A percentile compares a stretch with the other conserved stretches of the same genome.
These are phyloP conservation scores for Solanum peruvianum DNA, from an alignment of 257 asterid species.

Conservation along the genomic window DNA sequence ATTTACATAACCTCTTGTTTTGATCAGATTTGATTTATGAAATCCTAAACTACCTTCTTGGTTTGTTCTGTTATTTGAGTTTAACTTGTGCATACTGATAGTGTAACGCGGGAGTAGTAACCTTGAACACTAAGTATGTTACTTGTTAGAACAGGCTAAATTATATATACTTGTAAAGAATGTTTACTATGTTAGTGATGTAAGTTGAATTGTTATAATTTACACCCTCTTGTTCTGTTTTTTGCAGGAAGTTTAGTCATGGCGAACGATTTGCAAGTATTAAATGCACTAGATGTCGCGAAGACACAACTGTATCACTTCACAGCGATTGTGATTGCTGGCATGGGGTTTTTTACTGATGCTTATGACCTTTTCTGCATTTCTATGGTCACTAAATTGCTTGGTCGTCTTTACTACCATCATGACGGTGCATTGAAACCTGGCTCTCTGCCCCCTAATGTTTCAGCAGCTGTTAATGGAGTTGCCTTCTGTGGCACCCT, in stretches of 20 bases:
- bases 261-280: slow-evolving; percentile 25
- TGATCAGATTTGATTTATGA: not conserved
- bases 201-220: not conserved
- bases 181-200: not conserved
- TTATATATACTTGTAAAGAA: too few relatives aligned
- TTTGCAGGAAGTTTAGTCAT: not conserved
- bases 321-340: slow-evolving; percentile 33
- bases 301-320: slow-evolving; percentile 28
- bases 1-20: not conserved
- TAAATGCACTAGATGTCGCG: slow-evolving; percentile 28
- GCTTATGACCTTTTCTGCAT: slow-evolving; percentile 36
- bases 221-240: not conserved
- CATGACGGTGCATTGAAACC: slow-evolving; percentile 3
- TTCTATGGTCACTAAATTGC: slow-evolving; percentile 21
- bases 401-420: slow-evolving; percentile 26
- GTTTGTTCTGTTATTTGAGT: not conserved
- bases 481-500: slow-evolving; percentile 31
- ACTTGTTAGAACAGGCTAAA: not conserved
- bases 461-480: slow-evolving; percentile 16
- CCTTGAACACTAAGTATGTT: not conserved
- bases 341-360: slow-evolving; percentile 41
- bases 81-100: not conserved
- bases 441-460: slow-evolving; percentile 21
- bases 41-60: not conserved
- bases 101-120: not conserved